Conservation (phyloP, 2,329 filamentous ascomycete species). For the Beauveria brongniartii region DNA sequence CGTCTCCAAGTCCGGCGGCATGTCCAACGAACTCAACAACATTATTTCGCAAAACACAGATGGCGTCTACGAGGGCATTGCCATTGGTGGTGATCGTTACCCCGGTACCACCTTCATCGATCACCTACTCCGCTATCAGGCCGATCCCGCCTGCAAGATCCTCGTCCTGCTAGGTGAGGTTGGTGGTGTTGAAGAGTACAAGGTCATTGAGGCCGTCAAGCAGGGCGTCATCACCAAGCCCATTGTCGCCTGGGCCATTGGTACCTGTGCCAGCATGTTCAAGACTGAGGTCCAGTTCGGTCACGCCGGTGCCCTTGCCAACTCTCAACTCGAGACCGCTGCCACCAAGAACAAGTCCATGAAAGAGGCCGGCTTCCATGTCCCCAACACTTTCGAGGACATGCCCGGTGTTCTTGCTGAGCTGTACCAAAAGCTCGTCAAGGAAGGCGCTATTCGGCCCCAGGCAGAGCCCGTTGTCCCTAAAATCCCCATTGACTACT, state of each 20-base stretch:
- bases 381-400: constrained; percentile 95
- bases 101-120: constrained; percentile 99
- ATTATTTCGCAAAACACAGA: constrained; percentile 94
- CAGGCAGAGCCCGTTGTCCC: constrained; percentile 84
- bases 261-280: constrained; percentile 99
- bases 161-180: constrained; percentile 94
- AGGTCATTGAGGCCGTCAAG: constrained; percentile 97
- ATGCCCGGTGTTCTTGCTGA: constrained; percentile 67
- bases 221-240: constrained; percentile 92
- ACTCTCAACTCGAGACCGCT: constrained; percentile 97
- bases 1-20: constrained; percentile 99
- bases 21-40: constrained; percentile 99
- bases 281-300: constrained; percentile 99
- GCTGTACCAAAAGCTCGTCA: constrained; percentile 85
- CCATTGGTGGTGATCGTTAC: constrained; percentile 98
- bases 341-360: constrained; percentile 95
- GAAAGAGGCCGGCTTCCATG: constrained; percentile 88
- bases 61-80: constrained; percentile 97
- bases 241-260: constrained; percentile 98
- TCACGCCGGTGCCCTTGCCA: constrained; percentile 96
- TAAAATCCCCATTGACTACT: constrained; percentile 99
- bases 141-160: constrained; percentile 96
- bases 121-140: constrained; percentile 92
- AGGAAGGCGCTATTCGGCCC: constrained; percentile 76
- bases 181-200: constrained; percentile 98